phyloP scores from a whole-genome alignment of 2,329 filamentous ascomycete species.

The Fusarium redolens region DNA sequence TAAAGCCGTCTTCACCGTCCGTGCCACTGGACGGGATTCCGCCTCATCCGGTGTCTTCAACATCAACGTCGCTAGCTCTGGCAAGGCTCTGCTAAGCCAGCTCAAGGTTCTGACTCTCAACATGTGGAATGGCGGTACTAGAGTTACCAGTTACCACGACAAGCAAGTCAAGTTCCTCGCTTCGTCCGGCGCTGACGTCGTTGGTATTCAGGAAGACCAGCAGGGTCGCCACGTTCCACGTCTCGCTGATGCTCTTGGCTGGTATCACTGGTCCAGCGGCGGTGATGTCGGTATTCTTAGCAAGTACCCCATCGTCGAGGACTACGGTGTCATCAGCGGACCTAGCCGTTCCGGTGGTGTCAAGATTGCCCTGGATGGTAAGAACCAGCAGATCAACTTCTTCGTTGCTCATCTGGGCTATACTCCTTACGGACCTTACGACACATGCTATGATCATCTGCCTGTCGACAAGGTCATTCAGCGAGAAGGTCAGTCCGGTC shows the following conservation, averaged over 20 bases:
- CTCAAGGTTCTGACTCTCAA: conserved; percentile 54
- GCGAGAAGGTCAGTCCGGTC: conserved; percentile 51
- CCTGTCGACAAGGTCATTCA: conserved; percentile 48
- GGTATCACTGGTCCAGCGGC: conserved; percentile 51
- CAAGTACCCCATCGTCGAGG: conserved; percentile 53
- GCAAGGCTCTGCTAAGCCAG: conserved; percentile 47
- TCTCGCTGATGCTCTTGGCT: conserved; percentile 54
- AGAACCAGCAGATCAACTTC: conserved; percentile 48
- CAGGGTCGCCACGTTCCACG: conserved; percentile 46
- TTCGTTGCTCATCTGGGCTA: conserved; percentile 53
- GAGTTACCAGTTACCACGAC: conserved; percentile 51
- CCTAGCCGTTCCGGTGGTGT: conserved; percentile 44
- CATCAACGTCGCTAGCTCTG: conserved; percentile 48
- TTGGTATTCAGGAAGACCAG: conserved; percentile 53
- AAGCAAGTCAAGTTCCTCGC: conserved; percentile 54
- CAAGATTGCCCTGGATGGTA: conserved; percentile 51
- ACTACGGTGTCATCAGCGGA: conserved; percentile 41
- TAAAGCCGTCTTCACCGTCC: conserved; percentile 42
- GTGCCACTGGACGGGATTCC: conserved; percentile 45
- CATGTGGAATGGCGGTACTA: conserved; percentile 54
- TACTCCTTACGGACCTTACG: conserved; percentile 57
- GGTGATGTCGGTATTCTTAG: conserved; percentile 51
- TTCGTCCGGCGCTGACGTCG: conserved; percentile 49
- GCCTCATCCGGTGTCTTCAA: conserved; percentile 44
- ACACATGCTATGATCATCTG: conserved; percentile 55